phyloP scores from a whole-genome alignment of 495 filamentous ascomycete genomes.

The Penicillium diatomitis region DNA sequence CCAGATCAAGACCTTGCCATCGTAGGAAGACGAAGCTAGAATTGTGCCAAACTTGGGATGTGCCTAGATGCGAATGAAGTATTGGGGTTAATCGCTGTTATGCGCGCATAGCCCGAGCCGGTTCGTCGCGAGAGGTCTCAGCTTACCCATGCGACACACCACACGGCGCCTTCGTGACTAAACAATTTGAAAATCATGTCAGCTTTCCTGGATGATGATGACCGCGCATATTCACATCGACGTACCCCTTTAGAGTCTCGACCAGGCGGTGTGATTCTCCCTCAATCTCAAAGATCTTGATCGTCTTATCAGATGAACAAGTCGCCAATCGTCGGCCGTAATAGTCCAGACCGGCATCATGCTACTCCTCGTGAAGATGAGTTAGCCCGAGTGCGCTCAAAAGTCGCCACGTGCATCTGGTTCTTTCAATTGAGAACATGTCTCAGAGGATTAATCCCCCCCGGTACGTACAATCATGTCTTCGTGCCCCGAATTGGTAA shows the following conservation, averaged over 20 bases:
- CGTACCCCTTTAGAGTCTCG: conserved; percentile 89
- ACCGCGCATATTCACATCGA: not conserved
- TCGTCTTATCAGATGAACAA: conserved; percentile 94
- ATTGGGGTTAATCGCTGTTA: conserved; percentile 5
- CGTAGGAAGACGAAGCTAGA: conserved; percentile 86
- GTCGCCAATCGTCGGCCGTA: conserved; percentile 95
- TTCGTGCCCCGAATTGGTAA: conserved; percentile 89
- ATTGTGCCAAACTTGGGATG: conserved; percentile 98
- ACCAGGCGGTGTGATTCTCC: conserved; percentile 82
- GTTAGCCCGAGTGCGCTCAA: conserved; percentile 5
- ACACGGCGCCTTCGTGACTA: conserved; percentile 92
- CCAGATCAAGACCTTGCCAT: conserved; percentile 98
- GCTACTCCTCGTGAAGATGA: conserved; percentile 39
- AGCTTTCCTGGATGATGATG: not conserved
- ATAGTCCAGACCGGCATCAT: conserved; percentile 96
- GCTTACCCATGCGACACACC: conserved; percentile 86
- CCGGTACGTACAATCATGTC: conserved; percentile 89
- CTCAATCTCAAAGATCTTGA: conserved; percentile 99
- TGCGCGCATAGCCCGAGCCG: too few species aligned
- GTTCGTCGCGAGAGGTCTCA: not conserved
- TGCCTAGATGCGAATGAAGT: conserved; percentile 39
- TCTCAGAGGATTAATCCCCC: not conserved
- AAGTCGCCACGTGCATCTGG: not conserved
- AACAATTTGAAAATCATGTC: not conserved
- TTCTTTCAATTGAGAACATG: not conserved